Percentiles rank a stretch among this genome's conserved stretches.
Conservation (phyloP, 345 rosid genomes). For the Dipteronia sinensis region DNA sequence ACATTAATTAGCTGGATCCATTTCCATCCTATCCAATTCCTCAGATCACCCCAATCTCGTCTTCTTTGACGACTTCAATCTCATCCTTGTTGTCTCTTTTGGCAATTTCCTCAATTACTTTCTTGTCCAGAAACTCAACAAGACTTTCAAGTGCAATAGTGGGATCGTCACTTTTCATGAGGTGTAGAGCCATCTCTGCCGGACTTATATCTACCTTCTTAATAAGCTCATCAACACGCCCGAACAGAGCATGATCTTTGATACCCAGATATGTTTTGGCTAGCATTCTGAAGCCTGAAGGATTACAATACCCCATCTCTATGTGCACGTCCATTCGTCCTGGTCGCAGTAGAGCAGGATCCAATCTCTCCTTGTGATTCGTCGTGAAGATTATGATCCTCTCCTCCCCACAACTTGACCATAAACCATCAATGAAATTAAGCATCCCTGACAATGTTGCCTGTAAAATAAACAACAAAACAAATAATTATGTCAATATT, state of each 20-base stretch:
- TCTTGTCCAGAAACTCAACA: constrained; percentile 30
- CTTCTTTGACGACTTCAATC: no score
- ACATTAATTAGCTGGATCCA: neutral
- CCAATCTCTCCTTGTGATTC: constrained; percentile 24
- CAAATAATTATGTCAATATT: neutral
- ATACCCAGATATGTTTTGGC: constrained; percentile 20
- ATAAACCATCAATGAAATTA: constrained; percentile 32
- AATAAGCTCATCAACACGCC: constrained; percentile 12
- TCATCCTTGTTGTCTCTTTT: neutral
- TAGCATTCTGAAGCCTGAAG: constrained; percentile 15
- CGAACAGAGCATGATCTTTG: constrained; percentile 8
- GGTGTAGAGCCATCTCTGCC: constrained; percentile 41
- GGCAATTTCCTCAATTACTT: no score
- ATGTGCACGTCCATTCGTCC: constrained; percentile 28
- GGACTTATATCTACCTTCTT: constrained; percentile 7
- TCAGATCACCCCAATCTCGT: no score
- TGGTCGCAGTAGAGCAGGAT: constrained; percentile 25
- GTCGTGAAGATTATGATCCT: constrained; percentile 32
- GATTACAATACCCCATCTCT: constrained; percentile 25
- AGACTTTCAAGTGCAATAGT: constrained; percentile 26
- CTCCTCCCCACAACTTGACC: constrained; percentile 32
- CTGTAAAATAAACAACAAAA: neutral
- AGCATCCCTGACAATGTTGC: constrained; percentile 29
- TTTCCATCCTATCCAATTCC: no score
- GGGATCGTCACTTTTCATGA: constrained; percentile 39